phyloP scores from a whole-genome alignment of 106 monocot species.

The Amphibolis antarctica region DNA sequence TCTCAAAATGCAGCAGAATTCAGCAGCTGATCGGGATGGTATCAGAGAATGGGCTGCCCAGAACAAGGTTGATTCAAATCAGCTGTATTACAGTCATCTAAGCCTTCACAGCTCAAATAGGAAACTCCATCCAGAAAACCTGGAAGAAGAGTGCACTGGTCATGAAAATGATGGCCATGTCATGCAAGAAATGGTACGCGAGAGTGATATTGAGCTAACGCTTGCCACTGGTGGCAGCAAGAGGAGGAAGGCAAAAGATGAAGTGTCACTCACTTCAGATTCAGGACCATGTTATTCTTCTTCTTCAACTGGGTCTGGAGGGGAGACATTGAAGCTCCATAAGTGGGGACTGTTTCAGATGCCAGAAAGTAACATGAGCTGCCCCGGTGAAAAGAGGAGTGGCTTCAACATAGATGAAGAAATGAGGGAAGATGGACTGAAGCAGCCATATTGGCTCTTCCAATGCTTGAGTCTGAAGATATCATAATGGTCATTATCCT shows the following conservation, averaged over 20 bases:
- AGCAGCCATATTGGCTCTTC: slow-evolving; percentile 50
- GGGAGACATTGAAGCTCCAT: slow-evolving; percentile 9
- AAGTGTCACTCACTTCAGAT: slow-evolving; percentile 18
- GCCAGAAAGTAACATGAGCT: slow-evolving; percentile 10
- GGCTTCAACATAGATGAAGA: slow-evolving; percentile 10
- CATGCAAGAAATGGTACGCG: slow-evolving; percentile 8
- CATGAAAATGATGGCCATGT: slow-evolving; percentile 17
- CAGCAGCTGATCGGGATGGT: neutral
- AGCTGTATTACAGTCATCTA: neutral
- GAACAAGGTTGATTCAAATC: neutral
- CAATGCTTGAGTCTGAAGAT: slow-evolving; percentile 50
- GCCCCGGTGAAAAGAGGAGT: slow-evolving; percentile 14
- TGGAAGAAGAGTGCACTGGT: slow-evolving; percentile 8
- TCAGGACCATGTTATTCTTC: slow-evolving; percentile 35
- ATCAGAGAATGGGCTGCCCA: neutral
- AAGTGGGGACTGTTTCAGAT: slow-evolving; percentile 19
- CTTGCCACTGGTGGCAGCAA: slow-evolving; percentile 44
- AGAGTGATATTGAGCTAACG: slow-evolving; percentile 38
- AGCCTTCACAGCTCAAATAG: neutral
- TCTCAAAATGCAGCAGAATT: slow-evolving; percentile 20
- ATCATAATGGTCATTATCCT: slow-evolving; percentile 25
- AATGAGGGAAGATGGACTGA: slow-evolving; percentile 13
- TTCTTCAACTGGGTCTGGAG: slow-evolving; percentile 33
- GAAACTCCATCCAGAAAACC: slow-evolving; percentile 14
- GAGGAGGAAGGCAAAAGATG: slow-evolving; percentile 24